Percentiles rank a stretch among this genome's conserved stretches.
These are phyloP conservation scores for Lentinula sp. DNA, from an alignment of 768 basidiomycete genomes.

Conservation along the genomic window DNA sequence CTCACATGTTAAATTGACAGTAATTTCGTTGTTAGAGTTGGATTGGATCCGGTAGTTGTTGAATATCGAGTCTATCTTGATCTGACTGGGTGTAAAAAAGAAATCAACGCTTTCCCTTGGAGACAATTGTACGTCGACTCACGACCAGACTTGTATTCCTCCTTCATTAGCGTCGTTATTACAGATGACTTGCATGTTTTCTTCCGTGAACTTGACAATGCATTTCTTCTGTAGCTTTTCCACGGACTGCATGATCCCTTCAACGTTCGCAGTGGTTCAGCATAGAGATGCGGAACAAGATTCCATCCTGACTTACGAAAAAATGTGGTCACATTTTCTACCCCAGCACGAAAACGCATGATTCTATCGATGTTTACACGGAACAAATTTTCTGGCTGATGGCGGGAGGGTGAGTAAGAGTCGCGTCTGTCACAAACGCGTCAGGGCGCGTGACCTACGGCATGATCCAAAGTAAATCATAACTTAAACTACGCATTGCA, in stretches of 20 bases:
- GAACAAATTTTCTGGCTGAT: not conserved
- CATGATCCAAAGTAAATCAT: too few species aligned
- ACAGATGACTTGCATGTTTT: slow-evolving; percentile 78
- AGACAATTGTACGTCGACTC: slow-evolving; percentile 5
- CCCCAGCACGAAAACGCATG: slow-evolving; percentile 60
- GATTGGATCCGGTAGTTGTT: slow-evolving; percentile 81
- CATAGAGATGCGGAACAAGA: not conserved
- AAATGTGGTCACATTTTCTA: slow-evolving; percentile 55
- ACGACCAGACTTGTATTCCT: slow-evolving; percentile 82
- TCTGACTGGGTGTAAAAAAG: slow-evolving; percentile 33
- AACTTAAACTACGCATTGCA: too few species aligned
- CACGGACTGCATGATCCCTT: slow-evolving; percentile 75
- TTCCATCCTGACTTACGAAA: slow-evolving; percentile 29
- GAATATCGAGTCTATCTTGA: slow-evolving; percentile 66
- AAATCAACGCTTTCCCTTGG: not conserved
- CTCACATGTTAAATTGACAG: slow-evolving; percentile 65
- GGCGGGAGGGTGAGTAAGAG: not conserved
- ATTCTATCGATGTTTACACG: not conserved
- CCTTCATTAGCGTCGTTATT: slow-evolving; percentile 74
- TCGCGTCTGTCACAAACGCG: not conserved
- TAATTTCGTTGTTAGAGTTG: slow-evolving; percentile 78
- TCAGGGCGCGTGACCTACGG: not conserved
- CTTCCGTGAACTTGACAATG: slow-evolving; percentile 72
- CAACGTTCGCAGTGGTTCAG: not conserved
- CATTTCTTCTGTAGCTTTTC: slow-evolving; percentile 84